Evolutionary conservation across 306 rosid genomes (phyloP), one percentile per base, ranked within the genome.

Genomic region (Casuarina glauca): DNA sequence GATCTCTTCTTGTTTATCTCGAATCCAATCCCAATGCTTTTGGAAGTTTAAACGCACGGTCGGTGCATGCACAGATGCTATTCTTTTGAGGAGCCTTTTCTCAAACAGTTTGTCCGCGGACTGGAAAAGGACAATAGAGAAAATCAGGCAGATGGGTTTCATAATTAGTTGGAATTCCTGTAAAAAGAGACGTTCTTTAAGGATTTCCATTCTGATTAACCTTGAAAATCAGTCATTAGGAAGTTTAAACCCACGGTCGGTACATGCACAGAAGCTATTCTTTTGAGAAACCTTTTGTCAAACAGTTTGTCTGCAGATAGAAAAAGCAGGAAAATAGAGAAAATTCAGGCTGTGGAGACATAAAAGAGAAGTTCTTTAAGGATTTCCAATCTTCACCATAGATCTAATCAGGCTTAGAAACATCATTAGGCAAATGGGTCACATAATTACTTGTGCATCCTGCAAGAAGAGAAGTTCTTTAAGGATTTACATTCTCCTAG

Each of bases 81-180:
- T 70, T 80, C 73, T 61, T 50, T 70, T 16, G 46, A 48, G 51
- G 76, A 46, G 10, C 41, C 76, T 35, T 74, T 20, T 74, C 12
- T 16, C 20, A n/a, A 44, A 54, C 26, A 54, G n/a, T 16, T 54
- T 53, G 20, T 4, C 17, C 17, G 60, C 60, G 5, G 17, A 9
- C 17, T 54, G 61, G n/a, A 26, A 26, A 19, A 54, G n/a, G 2
- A 16, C 5, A 4, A 54, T 2, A 54, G 61, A 19, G 17, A 54
- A 54, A 54, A 26, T 26, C n/a, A 54, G 3, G 11, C 10, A 54
- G 6, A 19, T 54, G 61, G 61, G 19, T 15, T 54, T 0, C 2
- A 17, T 19, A 54, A 54, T 54, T 6, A 48, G 12, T 48, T 26
- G 32, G 32, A 26, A 26, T 26, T 26, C 32, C 32, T 26, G 32